These are phyloP conservation scores for Xylariaceae sp. DNA, from an alignment of 2,329 filamentous ascomycete species.

Conservation along the genomic window DNA sequence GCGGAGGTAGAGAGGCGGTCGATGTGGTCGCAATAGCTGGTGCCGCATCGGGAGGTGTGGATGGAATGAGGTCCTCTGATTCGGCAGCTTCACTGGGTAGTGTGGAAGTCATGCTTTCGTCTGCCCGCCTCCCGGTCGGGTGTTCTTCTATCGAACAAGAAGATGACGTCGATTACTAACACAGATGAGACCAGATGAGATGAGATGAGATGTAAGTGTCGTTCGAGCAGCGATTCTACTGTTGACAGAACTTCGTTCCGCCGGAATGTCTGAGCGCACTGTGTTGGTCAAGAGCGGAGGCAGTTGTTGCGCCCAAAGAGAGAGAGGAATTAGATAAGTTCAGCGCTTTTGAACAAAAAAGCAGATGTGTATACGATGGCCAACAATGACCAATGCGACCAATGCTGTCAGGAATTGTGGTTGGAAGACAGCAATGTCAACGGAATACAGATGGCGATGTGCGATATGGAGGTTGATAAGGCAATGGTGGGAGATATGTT, in stretches of 20 bases:
- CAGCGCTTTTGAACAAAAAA: no score
- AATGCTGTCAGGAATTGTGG: no score
- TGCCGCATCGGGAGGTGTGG: constrained; percentile 21
- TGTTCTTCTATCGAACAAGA: no score
- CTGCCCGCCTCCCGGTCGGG: constrained; percentile 21
- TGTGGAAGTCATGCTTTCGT: constrained; percentile 30
- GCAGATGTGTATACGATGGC: no score
- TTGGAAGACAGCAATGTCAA: no score
- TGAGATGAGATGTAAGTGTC: neutral
- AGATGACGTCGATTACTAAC: neutral
- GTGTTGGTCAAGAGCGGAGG: constrained; percentile 9
- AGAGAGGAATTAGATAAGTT: no score
- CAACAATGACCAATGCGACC: no score
- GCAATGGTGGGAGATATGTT: neutral
- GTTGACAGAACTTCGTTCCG: constrained; percentile 1
- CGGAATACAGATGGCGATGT: no score
- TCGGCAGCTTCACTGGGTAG: constrained; percentile 26
- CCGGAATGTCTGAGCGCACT: constrained; percentile 7
- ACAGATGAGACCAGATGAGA: neutral
- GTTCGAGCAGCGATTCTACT: constrained; percentile 1
- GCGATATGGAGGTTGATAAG: no score
- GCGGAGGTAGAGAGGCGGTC: constrained; percentile 7
- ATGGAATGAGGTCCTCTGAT: constrained; percentile 23
- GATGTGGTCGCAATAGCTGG: constrained; percentile 1
- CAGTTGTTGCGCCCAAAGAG: no score